Conservation (phyloP, 345 rosid genomes). For the Corchorus olitorius region DNA sequence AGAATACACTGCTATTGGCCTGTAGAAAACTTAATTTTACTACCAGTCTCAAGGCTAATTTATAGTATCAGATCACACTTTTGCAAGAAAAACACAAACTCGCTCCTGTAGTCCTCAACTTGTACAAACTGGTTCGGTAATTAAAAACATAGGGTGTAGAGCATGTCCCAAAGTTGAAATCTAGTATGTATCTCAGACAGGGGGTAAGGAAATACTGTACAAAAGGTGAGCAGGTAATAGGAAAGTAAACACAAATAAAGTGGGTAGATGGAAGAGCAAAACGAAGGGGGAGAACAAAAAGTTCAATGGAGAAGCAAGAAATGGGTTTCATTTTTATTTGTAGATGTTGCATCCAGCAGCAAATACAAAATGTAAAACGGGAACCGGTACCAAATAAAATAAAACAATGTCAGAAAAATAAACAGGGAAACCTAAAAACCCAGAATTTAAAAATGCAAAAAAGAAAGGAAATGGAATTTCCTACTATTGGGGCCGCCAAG, state of each 20-base stretch:
- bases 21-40: not conserved
- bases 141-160: not conserved
- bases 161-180: not conserved
- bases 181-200: not conserved
- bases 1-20: not conserved
- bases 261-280: not conserved
- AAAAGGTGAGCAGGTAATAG: not conserved
- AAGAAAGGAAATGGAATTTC: constrained; percentile 14
- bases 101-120: not conserved
- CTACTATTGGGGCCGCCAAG: constrained; percentile 86
- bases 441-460: not conserved
- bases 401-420: not conserved
- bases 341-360: not conserved
- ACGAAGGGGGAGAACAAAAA: not conserved
- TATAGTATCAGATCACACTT: too few relatives aligned
- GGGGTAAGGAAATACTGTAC: not conserved
- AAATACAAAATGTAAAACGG: not conserved
- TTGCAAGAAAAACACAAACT: not conserved
- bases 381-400: not conserved
- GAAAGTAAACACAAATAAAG: not conserved
- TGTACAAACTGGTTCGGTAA: not conserved
- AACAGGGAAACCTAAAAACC: not conserved
- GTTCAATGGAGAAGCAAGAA: not conserved
- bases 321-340: not conserved
- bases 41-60: not conserved